Evolutionary conservation across 2,329 filamentous ascomycete species (phyloP).

Genomic region (Helotiales sp.): DNA sequence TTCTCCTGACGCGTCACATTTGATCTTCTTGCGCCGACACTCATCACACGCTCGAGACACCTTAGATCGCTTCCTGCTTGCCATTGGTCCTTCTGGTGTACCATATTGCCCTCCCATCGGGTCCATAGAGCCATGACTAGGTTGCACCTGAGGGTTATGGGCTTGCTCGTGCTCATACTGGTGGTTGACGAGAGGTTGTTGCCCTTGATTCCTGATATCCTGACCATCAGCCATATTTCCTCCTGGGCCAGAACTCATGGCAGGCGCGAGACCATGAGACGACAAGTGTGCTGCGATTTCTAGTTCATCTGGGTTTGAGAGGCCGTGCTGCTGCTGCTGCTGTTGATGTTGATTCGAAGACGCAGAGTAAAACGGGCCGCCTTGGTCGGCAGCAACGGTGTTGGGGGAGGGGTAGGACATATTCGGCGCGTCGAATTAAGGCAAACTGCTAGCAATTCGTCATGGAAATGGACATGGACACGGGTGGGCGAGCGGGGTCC

Average conservation of each 20-base stretch:
- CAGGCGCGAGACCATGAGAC: constrained; percentile 49
- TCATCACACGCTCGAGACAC: constrained; percentile 90
- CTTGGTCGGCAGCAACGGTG: constrained; percentile 37
- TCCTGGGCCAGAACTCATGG: constrained; percentile 46
- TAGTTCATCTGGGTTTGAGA: constrained; percentile 49
- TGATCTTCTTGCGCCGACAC: constrained; percentile 87
- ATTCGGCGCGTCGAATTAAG: constrained; percentile 35
- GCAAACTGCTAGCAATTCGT: constrained; percentile 25
- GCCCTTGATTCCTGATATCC: constrained; percentile 40
- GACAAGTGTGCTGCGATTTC: constrained; percentile 52
- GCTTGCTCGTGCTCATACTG: constrained; percentile 44
- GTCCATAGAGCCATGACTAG: constrained; percentile 36
- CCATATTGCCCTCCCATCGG: constrained; percentile 52
- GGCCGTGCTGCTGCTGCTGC: constrained; percentile 36
- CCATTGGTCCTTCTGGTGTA: constrained; percentile 50
- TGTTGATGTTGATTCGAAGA: constrained; percentile 33
- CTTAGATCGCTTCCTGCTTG: constrained; percentile 77
- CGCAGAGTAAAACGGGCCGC: constrained; percentile 39
- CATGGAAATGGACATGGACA: constrained; percentile 28
- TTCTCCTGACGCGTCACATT: constrained; percentile 82
- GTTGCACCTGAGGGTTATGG: constrained; percentile 32
- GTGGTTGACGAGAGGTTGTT: constrained; percentile 46
- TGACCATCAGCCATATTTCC: constrained; percentile 46
- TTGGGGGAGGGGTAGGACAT: constrained; percentile 43
- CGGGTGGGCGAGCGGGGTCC: constrained; percentile 24